These are phyloP conservation scores for Rhodamnia argentea DNA, from an alignment of 345 rosid genomes.

Conservation along the genomic window DNA sequence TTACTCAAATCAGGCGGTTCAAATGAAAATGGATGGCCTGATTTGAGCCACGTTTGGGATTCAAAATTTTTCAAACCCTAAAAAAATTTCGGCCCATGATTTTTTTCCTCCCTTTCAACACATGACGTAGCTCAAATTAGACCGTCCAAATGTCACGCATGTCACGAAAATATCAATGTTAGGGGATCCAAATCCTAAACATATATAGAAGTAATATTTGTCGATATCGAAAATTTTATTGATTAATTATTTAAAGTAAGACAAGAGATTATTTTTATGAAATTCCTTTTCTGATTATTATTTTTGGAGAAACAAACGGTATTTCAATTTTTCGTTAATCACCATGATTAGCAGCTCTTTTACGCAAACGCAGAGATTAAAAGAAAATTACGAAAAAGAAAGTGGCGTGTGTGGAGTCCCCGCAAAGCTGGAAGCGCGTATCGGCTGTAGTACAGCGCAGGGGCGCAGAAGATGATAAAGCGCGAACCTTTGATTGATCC, in stretches of 20 bases:
- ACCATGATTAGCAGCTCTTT: background rate
- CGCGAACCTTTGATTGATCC: background rate
- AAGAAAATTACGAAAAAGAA: background rate
- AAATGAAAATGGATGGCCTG: too few species aligned
- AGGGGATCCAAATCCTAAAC: too few species aligned
- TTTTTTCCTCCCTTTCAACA: too few species aligned
- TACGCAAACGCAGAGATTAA: background rate
- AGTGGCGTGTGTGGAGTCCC: background rate
- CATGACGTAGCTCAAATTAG: too few species aligned
- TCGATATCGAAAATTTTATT: background rate
- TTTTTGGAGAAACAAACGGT: background rate
- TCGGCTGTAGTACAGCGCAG: background rate
- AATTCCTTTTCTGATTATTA: background rate
- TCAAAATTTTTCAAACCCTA: too few species aligned
- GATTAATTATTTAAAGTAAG: background rate
- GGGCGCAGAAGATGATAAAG: background rate
- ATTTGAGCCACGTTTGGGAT: too few species aligned
- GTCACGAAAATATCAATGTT: too few species aligned
- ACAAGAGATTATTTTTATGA: background rate
- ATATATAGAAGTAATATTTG: background rate
- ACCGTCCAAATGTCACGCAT: too few species aligned
- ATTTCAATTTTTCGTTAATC: background rate
- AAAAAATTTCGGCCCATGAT: too few species aligned
- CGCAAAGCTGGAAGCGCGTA: background rate
- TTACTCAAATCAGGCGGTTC: too few species aligned